Conservation (phyloP, 1,139 yeast genomes). For the Diutina siamensis region DNA sequence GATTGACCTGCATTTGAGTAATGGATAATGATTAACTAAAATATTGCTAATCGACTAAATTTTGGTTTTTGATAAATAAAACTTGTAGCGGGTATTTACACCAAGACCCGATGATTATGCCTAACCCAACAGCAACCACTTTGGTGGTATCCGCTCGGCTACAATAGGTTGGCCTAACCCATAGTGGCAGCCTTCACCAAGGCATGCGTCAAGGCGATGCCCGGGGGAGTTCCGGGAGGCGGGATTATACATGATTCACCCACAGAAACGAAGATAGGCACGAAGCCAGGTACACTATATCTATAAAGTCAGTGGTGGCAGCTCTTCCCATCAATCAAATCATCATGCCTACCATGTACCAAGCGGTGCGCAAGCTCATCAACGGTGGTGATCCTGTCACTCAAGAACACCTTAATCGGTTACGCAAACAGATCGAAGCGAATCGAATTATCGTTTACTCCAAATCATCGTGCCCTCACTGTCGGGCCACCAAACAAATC, state of each 20-base stretch:
- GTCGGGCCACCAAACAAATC: constrained; percentile 14
- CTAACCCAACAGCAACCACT: too few relatives aligned
- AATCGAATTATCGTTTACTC: constrained; percentile 17
- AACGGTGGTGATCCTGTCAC: constrained; percentile 10
- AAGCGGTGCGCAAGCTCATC: background rate
- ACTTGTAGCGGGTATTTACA: too few relatives aligned
- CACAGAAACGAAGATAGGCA: background rate
- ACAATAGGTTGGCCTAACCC: too few relatives aligned
- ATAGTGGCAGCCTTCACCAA: too few relatives aligned
- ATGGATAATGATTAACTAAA: too few relatives aligned
- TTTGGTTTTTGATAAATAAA: too few relatives aligned
- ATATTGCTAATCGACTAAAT: too few relatives aligned
- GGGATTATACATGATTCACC: background rate
- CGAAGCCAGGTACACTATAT: too few relatives aligned
- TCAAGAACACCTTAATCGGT: constrained; percentile 12
- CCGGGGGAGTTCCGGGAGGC: background rate
- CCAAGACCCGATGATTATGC: too few relatives aligned
- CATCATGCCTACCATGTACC: constrained; percentile 2
- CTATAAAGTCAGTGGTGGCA: too few relatives aligned
- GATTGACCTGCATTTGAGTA: too few relatives aligned
- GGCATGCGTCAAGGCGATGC: background rate
- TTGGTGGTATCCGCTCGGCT: too few relatives aligned
- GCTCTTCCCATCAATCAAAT: background rate
- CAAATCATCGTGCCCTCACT: constrained; percentile 22
- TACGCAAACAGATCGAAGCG: constrained; percentile 12